Conservation (phyloP, 129 eudicot genomes). For the Chrysanthemum makinoi region DNA sequence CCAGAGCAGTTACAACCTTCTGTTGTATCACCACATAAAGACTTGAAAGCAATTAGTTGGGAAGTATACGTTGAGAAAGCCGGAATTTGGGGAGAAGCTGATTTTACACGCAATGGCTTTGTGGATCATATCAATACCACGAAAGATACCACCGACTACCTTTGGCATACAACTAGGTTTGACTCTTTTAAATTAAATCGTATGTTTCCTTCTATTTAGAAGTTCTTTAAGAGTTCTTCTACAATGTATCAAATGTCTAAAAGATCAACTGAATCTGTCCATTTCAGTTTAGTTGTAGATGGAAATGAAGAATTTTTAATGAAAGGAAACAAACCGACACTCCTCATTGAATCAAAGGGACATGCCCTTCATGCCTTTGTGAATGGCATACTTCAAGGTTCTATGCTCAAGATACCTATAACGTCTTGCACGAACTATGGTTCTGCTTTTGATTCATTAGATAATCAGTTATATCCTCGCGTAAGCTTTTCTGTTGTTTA, state of each 20-base stretch:
- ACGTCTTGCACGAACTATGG: conserved; percentile 13
- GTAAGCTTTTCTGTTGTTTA: conserved; percentile 12
- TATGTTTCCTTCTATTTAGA: background rate
- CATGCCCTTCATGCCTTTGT: conserved; percentile 85
- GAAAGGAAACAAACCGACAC: conserved; percentile 54
- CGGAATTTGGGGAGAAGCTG: conserved; percentile 80
- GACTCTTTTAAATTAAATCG: background rate
- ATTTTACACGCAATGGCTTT: conserved; percentile 64
- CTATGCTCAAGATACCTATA: conserved; percentile 20
- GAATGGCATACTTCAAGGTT: conserved; percentile 82
- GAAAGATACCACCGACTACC: conserved; percentile 93
- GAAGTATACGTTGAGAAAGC: conserved; percentile 66
- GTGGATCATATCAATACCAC: conserved; percentile 97
- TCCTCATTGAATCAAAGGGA: conserved; percentile 76
- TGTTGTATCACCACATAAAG: conserved; percentile 39
- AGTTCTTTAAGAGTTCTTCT: too few species aligned
- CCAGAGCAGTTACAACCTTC: conserved; percentile 64
- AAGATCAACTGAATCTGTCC: background rate
- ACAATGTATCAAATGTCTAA: conserved; percentile 5
- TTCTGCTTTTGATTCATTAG: background rate
- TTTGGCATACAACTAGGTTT: conserved; percentile 92
- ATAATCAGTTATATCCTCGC: background rate
- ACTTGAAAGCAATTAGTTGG: conserved; percentile 65
- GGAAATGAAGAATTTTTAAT: conserved; percentile 48
- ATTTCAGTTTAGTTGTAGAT: conserved; percentile 54